Evolutionary conservation across 208 protist species (phyloP).

Genomic region (Leishmania major): DNA sequence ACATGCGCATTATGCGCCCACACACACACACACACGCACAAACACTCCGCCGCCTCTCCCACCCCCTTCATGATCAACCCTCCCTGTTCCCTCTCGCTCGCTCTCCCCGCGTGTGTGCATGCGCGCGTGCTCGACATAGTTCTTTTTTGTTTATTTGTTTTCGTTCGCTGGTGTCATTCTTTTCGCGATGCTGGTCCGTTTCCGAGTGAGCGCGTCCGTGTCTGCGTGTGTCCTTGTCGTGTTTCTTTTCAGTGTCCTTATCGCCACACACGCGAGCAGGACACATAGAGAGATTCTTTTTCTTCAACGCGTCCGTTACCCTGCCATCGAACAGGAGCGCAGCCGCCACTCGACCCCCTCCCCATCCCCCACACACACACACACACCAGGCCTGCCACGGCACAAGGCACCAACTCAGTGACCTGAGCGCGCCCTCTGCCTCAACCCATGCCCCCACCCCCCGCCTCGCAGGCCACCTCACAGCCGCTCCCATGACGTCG

Average conservation of each 20-base stretch:
- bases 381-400: too few species aligned
- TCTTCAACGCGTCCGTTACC: not conserved
- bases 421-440: not conserved
- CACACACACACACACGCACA: not conserved
- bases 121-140: slow-evolving; percentile 2
- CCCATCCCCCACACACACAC: not conserved
- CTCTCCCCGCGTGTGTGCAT: not conserved
- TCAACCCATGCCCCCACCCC: not conserved
- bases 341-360: not conserved
- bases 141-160: not conserved
- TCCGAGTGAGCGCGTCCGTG: not conserved
- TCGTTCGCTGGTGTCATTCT: not conserved
- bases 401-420: not conserved
- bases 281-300: not conserved
- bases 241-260: not conserved
- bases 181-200: not conserved
- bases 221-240: not conserved
- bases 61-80: not conserved
- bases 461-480: too few species aligned
- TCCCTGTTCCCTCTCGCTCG: not conserved
- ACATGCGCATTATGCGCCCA: too few species aligned
- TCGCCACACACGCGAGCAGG: not conserved
- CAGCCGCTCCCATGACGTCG: too few species aligned
- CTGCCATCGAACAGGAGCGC: not conserved
- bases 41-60: not conserved